Conservation (phyloP, 2,329 filamentous ascomycete genomes). For the Fusarium pseudograminearum region DNA sequence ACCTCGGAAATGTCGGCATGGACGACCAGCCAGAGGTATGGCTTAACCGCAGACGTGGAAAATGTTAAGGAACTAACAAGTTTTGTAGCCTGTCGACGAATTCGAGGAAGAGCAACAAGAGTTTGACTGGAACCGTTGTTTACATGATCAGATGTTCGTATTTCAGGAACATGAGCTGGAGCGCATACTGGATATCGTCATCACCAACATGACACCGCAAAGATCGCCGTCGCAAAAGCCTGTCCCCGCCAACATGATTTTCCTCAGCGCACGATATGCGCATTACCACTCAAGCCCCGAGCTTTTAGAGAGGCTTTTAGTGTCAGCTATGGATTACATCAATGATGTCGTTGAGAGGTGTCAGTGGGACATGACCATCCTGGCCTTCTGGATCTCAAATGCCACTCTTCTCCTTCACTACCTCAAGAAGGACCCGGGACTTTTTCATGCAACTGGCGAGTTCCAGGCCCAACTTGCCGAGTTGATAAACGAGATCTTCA, state of each 20-base stretch:
- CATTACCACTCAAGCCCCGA: constrained; percentile 95
- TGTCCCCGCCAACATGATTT: constrained; percentile 96
- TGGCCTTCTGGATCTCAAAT: constrained; percentile 99
- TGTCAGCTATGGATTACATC: constrained; percentile 93
- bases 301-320: constrained; percentile 81
- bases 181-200: constrained; percentile 92
- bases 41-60: background rate
- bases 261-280: constrained; percentile 93
- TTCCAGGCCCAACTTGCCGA: constrained; percentile 95
- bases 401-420: constrained; percentile 96
- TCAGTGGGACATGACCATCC: constrained; percentile 99
- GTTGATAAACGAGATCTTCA: constrained; percentile 97
- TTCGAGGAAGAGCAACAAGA: constrained; percentile 90
- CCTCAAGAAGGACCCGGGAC: constrained; percentile 89
- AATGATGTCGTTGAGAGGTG: constrained; percentile 95
- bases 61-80: constrained; percentile 1
- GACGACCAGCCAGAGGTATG: constrained; percentile 93
- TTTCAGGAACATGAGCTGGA: constrained; percentile 96
- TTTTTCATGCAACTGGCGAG: constrained; percentile 83
- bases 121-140: constrained; percentile 93
- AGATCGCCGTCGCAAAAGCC: constrained; percentile 97
- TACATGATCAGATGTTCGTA: constrained; percentile 99
- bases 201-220: constrained; percentile 98
- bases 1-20: constrained; percentile 93
- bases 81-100: constrained; percentile 75